These are phyloP conservation scores for Acacia concinna DNA, from an alignment of 331 rosid genomes.

Conservation along the genomic window DNA sequence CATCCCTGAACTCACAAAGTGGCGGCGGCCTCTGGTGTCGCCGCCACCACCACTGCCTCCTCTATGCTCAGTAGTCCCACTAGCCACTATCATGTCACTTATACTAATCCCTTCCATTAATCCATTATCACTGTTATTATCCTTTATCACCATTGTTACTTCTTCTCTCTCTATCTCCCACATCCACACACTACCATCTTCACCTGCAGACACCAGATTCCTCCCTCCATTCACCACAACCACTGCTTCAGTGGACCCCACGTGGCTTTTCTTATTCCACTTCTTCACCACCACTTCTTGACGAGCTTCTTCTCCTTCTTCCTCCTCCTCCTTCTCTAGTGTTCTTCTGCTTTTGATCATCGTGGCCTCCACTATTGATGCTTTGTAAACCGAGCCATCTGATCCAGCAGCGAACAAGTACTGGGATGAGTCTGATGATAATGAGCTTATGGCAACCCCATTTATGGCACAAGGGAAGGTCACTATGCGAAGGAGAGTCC, in stretches of 20 bases:
- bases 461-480: constrained; percentile 53
- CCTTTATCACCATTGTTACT: constrained; percentile 33
- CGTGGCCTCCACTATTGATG: constrained; percentile 11
- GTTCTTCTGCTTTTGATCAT: constrained; percentile 18
- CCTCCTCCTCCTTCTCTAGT: neutral
- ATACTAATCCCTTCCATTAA: constrained; percentile 34
- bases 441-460: constrained; percentile 44
- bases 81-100: constrained; percentile 55
- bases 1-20: constrained; percentile 2
- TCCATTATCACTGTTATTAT: neutral
- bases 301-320: neutral
- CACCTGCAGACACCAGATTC: constrained; percentile 63
- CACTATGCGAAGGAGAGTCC: constrained; percentile 34
- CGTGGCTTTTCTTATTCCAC: constrained; percentile 41
- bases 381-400: constrained; percentile 63
- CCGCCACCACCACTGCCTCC: neutral
- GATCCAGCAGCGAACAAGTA: constrained; percentile 58
- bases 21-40: too few relatives aligned
- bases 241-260: constrained; percentile 46
- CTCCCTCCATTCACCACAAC: constrained; percentile 44
- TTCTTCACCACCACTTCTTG: neutral
- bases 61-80: neutral
- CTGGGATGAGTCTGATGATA: constrained; percentile 11
- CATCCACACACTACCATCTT: constrained; percentile 68
- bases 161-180: constrained; percentile 53